Evolutionary conservation across 2,329 filamentous ascomycete species (phyloP), one percentile per base, ranked within the genome.

Genomic region (Fusarium beomiforme): DNA sequence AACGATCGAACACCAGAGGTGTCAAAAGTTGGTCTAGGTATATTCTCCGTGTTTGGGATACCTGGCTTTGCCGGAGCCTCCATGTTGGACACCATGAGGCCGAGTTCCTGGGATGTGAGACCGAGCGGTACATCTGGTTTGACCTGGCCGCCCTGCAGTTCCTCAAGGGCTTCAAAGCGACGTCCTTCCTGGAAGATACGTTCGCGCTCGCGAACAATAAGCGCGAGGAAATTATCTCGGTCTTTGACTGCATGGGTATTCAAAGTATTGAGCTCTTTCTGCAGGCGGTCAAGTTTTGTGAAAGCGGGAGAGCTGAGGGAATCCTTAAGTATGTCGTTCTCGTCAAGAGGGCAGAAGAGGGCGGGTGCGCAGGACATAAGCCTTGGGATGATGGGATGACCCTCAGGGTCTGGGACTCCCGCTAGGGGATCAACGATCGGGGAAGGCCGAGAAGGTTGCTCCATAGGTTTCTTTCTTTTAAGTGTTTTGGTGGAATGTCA

Each of bases 261-360:
- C 24, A 77, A 50, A 10, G 46, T 23, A 17, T 69, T 62, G 26
- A 81, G 64, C 23, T 67, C 59, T 41, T 65, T 67, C 19, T 64
- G 63, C 19, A 79, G 63, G 21, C 59, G 64, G 5, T 74, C 75
- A 33, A 59, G 34, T 24, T 47, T 71, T 13, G 70, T 68, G 31
- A 49, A 34, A 8, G 67, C 43, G 24, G 51, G 34, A 23, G 37
- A 21, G 31, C 39, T 58, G 23, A 53, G 23, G 31, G 65, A 31
- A 9, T 69, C 64, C 13, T 49, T 34, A 17, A 72, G 24, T 24
- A 26, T 39, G 39, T 59, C 53, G 24, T 44, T 39, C 12, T 67
- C 57, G 8, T 62, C 46, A 19, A 83, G 73, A 29, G 80, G 79
- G 29, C 79, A 76, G 70, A 82, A 83, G 47, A 83, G 53, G 19